Percentiles rank a stretch among this genome's conserved stretches.
These are phyloP conservation scores for Fusarium stilboides DNA, from an alignment of 2,329 filamentous ascomycete genomes.

Conservation along the genomic window DNA sequence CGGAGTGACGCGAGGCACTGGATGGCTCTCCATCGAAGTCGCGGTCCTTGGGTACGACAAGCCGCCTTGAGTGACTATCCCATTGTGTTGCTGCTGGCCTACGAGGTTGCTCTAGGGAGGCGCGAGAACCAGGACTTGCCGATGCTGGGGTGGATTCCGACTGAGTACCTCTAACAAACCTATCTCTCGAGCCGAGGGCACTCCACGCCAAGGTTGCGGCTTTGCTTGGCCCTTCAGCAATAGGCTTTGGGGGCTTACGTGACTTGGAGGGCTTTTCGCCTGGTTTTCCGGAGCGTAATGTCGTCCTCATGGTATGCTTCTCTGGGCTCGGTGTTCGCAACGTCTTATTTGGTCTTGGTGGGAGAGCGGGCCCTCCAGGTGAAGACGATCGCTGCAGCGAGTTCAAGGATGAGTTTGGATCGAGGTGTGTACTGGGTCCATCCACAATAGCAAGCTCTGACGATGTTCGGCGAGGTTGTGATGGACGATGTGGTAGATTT, in stretches of 20 bases:
- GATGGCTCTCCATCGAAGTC: slow-evolving; percentile 52
- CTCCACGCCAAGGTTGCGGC: slow-evolving; percentile 76
- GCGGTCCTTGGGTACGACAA: slow-evolving; percentile 60
- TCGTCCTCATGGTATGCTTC: slow-evolving; percentile 74
- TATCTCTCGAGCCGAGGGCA: slow-evolving; percentile 60
- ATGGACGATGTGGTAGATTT: slow-evolving; percentile 69
- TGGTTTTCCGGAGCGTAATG: slow-evolving; percentile 66
- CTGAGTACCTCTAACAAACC: slow-evolving; percentile 47
- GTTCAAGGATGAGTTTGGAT: slow-evolving; percentile 24
- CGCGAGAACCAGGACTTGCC: slow-evolving; percentile 43
- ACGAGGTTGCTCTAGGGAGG: slow-evolving; percentile 53
- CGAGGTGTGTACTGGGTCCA: slow-evolving; percentile 45
- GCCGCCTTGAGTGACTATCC: slow-evolving; percentile 69
- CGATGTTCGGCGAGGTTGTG: slow-evolving; percentile 68
- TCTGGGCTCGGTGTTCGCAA: slow-evolving; percentile 71
- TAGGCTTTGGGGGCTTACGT: slow-evolving; percentile 60
- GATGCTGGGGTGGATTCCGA: slow-evolving; percentile 45
- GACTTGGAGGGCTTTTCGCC: slow-evolving; percentile 60
- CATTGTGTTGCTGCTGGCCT: slow-evolving; percentile 61
- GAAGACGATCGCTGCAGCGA: slow-evolving; percentile 52
- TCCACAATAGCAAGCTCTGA: slow-evolving; percentile 64
- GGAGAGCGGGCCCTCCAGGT: slow-evolving; percentile 49
- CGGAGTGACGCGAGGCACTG: slow-evolving; percentile 55
- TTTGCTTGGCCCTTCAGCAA: slow-evolving; percentile 71
- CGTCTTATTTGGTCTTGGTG: slow-evolving; percentile 55